These are phyloP conservation scores for Neonectria neomacrospora DNA, from an alignment of 2,329 filamentous ascomycete genomes.

Conservation along the genomic window DNA sequence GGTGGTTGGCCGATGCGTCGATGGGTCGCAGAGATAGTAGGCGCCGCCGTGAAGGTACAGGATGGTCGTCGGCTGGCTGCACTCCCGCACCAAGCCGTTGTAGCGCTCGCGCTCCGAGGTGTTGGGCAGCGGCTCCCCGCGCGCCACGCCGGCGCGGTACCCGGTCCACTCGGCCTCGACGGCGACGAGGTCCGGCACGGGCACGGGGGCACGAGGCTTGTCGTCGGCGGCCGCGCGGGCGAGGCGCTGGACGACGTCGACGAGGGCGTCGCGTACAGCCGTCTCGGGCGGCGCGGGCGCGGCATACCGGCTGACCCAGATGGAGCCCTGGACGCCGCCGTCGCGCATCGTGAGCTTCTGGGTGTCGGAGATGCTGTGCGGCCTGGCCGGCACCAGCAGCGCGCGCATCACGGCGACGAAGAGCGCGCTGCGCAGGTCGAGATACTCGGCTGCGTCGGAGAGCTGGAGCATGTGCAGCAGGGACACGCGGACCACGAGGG, in stretches of 20 bases:
- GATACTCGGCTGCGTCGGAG: conserved; percentile 78
- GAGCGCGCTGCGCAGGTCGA: conserved; percentile 81
- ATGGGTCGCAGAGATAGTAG: conserved; percentile 77
- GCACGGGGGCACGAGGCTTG: conserved; percentile 25
- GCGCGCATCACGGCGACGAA: conserved; percentile 77
- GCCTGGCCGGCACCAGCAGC: conserved; percentile 61
- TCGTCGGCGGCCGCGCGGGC: conserved; percentile 23
- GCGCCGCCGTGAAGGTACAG: conserved; percentile 83
- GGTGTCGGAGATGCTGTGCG: conserved; percentile 65
- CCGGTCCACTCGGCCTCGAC: conserved; percentile 83
- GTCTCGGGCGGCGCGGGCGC: conserved; percentile 68
- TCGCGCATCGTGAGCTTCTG: conserved; percentile 74
- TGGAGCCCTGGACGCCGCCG: conserved; percentile 76
- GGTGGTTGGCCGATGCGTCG: conserved; percentile 69
- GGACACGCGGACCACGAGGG: conserved; percentile 70
- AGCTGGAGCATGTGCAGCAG: conserved; percentile 72
- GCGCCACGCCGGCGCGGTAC: conserved; percentile 66
- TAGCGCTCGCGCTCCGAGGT: conserved; percentile 74
- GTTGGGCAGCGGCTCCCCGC: conserved; percentile 61
- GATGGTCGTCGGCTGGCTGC: conserved; percentile 69
- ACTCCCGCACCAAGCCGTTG: conserved; percentile 73
- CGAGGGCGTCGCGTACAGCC: conserved; percentile 67
- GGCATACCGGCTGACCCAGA: conserved; percentile 82
- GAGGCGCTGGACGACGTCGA: conserved; percentile 61
- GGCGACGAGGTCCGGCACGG: conserved; percentile 63